Conservation (phyloP, 139 green algal genomes). For the Closterium sp. region DNA sequence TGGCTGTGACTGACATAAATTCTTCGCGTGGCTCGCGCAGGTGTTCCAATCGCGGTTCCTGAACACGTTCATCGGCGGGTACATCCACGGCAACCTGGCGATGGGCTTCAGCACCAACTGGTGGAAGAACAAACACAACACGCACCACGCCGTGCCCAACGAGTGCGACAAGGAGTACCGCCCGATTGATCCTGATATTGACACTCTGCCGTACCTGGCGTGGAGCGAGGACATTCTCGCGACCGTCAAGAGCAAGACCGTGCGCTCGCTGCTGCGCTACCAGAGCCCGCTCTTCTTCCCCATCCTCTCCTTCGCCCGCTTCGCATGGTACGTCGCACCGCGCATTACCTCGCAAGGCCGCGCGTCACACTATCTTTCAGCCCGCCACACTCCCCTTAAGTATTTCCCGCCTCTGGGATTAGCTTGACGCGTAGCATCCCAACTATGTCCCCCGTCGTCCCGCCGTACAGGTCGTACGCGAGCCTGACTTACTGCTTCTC, state of each 20-base stretch:
- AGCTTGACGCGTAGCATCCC: no score
- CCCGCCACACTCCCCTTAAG: no score
- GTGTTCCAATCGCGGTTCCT: constrained; percentile 57
- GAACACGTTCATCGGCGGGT: constrained; percentile 61
- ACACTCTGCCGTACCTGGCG: constrained; percentile 73
- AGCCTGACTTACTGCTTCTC: constrained; percentile 22
- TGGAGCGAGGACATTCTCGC: constrained; percentile 65
- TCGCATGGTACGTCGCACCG: constrained; percentile 57
- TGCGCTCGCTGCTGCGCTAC: constrained; percentile 40
- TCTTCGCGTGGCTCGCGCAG: constrained; percentile 27
- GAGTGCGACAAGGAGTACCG: constrained; percentile 56
- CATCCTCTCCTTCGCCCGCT: constrained; percentile 65
- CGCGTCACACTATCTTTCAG: no score
- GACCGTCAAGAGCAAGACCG: constrained; percentile 32
- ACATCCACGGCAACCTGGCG: constrained; percentile 58
- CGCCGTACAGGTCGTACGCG: neutral
- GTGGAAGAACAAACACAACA: constrained; percentile 81
- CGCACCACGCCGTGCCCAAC: constrained; percentile 71
- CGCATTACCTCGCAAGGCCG: neutral
- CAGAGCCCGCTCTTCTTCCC: constrained; percentile 71
- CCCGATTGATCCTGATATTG: constrained; percentile 74
- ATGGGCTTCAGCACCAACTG: constrained; percentile 66
- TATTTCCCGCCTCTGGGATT: no score
- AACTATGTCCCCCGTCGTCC: no score
- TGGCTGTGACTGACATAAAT: neutral